Evolutionary conservation across 140 eudicot species (phyloP).

Genomic region (Stevia rebaudiana): DNA sequence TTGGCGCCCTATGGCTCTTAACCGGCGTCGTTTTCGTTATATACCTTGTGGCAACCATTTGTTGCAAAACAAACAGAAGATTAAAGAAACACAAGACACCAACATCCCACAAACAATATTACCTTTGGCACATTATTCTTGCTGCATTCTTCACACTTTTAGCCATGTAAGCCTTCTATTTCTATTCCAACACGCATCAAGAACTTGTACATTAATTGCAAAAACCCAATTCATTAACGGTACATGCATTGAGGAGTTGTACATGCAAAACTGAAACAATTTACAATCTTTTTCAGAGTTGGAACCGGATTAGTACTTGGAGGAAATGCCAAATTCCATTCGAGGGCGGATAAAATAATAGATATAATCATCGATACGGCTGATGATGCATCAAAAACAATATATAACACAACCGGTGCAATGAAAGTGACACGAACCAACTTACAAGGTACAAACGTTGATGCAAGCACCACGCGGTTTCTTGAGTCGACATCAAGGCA

Average conservation of each 20-base stretch:
- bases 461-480: conserved; percentile 40
- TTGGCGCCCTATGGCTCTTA: conserved; percentile 65
- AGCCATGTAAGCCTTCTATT: conserved; percentile 55
- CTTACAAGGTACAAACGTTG: conserved; percentile 40
- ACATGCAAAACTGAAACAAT: conserved; percentile 1
- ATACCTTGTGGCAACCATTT: conserved; percentile 37
- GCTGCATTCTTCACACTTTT: conserved; percentile 50
- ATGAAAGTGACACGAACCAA: conserved; percentile 50
- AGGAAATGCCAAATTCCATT: conserved; percentile 63
- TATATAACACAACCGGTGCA: conserved; percentile 71
- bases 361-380: conserved; percentile 68
- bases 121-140: conserved; percentile 48
- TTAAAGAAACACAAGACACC: conserved; percentile 34
- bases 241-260: background rate
- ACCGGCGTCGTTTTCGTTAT: conserved; percentile 48
- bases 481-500: conserved; percentile 51
- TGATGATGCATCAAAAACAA: conserved; percentile 70
- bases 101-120: conserved; percentile 37
- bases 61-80: conserved; percentile 34
- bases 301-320: conserved; percentile 67
- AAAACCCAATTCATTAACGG: background rate
- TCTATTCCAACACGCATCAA: background rate
- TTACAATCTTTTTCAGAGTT: conserved; percentile 31
- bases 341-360: conserved; percentile 61
- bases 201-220: background rate